Evolutionary conservation across 768 basidiomycete genomes (phyloP).

Genomic region (Pleurotus citrinopileatus): DNA sequence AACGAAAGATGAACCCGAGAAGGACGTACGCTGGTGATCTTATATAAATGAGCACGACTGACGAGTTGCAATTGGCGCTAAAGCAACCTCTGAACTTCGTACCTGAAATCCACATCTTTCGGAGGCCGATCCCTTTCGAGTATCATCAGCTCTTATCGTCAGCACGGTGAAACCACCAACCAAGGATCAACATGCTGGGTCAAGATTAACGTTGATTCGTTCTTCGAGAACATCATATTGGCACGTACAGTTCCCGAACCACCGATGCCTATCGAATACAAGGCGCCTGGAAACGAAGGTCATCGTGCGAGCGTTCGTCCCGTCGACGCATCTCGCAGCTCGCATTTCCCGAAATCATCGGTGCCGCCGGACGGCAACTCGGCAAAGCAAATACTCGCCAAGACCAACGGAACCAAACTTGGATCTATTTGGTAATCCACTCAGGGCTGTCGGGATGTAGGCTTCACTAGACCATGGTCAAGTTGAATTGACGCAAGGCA

Average conservation of each 20-base stretch:
- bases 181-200: background rate
- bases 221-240: no score
- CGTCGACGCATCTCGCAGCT: background rate
- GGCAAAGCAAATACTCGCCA: background rate
- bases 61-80: background rate
- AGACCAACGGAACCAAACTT: conserved; percentile 5
- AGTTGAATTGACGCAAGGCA: no score
- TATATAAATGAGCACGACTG: background rate
- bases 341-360: conserved; percentile 10
- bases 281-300: no score
- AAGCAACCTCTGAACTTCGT: background rate
- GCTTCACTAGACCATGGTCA: background rate
- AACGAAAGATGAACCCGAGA: conserved; percentile 2
- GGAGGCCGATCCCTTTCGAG: background rate
- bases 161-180: background rate
- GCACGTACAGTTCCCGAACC: no score
- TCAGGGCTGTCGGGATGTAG: background rate
- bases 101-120: conserved; percentile 2
- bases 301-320: no score
- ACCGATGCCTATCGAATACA: no score
- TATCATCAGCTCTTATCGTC: background rate
- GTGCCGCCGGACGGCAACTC: conserved; percentile 2
- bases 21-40: background rate
- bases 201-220: background rate
- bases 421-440: background rate